Evolutionary conservation across 2,329 filamentous ascomycete genomes (phyloP).

Genomic region (Truncatella angustata): DNA sequence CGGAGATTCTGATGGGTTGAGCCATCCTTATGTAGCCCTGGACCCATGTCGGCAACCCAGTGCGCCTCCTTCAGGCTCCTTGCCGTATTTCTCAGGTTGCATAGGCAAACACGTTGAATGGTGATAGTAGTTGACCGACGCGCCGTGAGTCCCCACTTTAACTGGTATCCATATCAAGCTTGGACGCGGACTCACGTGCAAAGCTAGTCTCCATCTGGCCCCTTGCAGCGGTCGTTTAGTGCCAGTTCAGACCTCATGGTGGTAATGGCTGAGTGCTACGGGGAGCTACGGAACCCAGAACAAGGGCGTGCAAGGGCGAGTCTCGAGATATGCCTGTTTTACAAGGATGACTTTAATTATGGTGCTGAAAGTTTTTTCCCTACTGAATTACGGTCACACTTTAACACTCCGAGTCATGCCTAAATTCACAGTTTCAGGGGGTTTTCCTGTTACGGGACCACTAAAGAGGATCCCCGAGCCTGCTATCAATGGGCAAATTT

Average conservation of each 20-base stretch:
- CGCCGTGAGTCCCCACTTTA: neutral
- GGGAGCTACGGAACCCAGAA: neutral
- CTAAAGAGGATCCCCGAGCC: too few species aligned
- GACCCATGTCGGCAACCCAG: neutral
- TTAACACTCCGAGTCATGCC: slow-evolving; percentile 2
- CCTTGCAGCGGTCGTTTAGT: too few species aligned
- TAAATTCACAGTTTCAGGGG: neutral
- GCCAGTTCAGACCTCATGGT: neutral
- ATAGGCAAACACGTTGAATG: slow-evolving; percentile 2
- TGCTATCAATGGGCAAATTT: too few species aligned
- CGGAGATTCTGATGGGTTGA: neutral
- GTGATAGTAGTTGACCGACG: too few species aligned
- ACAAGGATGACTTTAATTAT: too few species aligned
- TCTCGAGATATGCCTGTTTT: neutral
- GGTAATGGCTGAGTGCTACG: neutral
- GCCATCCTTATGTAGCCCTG: slow-evolving; percentile 8
- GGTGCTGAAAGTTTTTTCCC: too few species aligned
- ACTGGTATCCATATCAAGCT: neutral
- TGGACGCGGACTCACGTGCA: neutral
- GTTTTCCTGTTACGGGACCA: too few species aligned
- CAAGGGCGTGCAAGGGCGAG: neutral
- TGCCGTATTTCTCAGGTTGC: neutral
- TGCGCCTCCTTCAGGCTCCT: neutral
- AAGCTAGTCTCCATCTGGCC: neutral
- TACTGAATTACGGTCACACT: neutral